Conservation (phyloP, 306 rosid genomes). For the Pterocarpus macrocarpus region DNA sequence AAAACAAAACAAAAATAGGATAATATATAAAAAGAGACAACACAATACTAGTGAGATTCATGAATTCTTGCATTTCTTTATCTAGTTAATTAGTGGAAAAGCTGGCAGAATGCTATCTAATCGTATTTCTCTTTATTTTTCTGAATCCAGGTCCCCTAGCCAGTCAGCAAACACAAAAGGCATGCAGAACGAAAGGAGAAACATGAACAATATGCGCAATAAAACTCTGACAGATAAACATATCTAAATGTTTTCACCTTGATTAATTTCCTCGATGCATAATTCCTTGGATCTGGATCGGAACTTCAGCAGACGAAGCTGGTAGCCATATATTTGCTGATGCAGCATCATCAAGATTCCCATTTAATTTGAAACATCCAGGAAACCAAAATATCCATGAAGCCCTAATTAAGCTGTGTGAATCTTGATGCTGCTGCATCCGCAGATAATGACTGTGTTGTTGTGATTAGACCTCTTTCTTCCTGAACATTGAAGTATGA, state of each 20-base stretch:
- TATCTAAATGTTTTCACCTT: conserved; percentile 31
- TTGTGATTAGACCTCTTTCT: neutral
- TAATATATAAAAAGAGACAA: neutral
- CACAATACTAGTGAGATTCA: neutral
- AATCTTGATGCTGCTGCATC: conserved; percentile 74
- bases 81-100: neutral
- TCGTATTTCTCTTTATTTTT: neutral
- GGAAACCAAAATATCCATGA: neutral
- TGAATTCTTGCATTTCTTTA: conserved; percentile 7
- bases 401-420: conserved; percentile 51
- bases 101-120: neutral
- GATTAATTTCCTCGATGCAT: neutral
- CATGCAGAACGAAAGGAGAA: conserved; percentile 30
- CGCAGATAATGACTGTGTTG: conserved; percentile 53
- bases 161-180: neutral
- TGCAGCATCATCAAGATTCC: conserved; percentile 99
- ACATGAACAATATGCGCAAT: neutral
- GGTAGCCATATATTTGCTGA: conserved; percentile 68
- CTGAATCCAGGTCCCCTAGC: neutral
- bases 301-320: neutral
- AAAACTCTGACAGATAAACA: neutral
- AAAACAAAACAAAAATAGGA: neutral
- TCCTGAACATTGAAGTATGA: neutral
- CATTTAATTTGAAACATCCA: conserved; percentile 43
- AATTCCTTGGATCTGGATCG: conserved; percentile 9